Conservation (phyloP, 106 monocot species). For the Acanthochlamys bracteata region DNA sequence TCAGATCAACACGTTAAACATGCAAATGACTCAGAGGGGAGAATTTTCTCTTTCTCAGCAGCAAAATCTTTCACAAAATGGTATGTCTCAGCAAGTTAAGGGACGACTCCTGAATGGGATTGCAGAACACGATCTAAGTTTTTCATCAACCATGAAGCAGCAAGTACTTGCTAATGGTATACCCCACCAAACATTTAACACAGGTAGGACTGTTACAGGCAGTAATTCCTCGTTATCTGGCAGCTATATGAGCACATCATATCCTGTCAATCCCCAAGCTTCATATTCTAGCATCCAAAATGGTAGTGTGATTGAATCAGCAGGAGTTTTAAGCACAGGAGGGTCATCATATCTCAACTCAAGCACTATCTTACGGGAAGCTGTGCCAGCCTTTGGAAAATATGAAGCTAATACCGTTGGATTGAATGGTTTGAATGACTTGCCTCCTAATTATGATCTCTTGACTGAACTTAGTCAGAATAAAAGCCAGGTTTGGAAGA, state of each 20-base stretch:
- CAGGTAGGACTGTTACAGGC: neutral
- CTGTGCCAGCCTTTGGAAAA: neutral
- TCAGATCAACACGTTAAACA: conserved; percentile 3
- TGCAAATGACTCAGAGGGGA: conserved; percentile 21
- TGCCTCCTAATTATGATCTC: conserved; percentile 2
- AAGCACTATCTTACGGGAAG: conserved; percentile 4
- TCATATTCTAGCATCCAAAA: conserved; percentile 11
- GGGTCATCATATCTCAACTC: conserved; percentile 1
- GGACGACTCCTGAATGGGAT: conserved; percentile 9
- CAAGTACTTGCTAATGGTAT: conserved; percentile 9
- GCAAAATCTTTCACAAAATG: neutral
- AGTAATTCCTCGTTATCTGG: neutral
- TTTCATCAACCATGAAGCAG: conserved; percentile 1
- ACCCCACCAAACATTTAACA: neutral
- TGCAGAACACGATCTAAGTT: conserved; percentile 6
- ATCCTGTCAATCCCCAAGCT: conserved; percentile 2
- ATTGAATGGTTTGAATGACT: conserved; percentile 1
- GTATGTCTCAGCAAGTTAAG: conserved; percentile 2
- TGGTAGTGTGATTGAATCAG: neutral
- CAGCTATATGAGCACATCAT: conserved; percentile 2
- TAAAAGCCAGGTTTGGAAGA: conserved; percentile 14
- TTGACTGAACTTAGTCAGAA: conserved; percentile 2
- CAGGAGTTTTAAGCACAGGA: conserved; percentile 2
- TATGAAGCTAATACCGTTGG: neutral
- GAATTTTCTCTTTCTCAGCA: conserved; percentile 15